Base-by-base conservation (phyloP, 352 stramenopile genomes). In the Pythium sukuiense region DNA sequence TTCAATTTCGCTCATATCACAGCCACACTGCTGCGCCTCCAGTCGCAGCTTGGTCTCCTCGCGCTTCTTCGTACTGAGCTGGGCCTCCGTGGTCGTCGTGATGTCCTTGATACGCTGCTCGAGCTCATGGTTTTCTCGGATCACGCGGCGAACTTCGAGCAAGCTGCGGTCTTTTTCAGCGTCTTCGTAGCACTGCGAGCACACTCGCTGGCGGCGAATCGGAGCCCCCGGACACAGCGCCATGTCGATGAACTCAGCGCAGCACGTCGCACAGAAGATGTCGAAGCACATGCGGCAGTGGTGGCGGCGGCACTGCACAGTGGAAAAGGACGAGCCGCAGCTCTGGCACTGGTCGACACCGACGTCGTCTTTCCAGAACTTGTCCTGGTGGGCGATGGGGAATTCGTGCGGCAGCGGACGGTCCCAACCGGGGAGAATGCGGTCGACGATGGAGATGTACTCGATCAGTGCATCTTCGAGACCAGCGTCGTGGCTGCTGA, bases 221-320 rank as follows among this genome's bases (percentile, higher is more conserved):
- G 81, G 79, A 5, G 82, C 85, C 0, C 85, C 85, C 1, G 74
- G 74, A 55, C 81, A 93, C 18, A 93, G 50, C 24, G 80, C 81
- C 29, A 93, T 64, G 26, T 89, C 78, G 32, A 93, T 59, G 0
- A 60, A 54, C 8, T 76, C 69, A 35, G 56, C 60, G 57, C 80
- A 87, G 73, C 85, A 93, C 5, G 62, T 20, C n/a, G 57, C 60
- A 39, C 85, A 93, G 48, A 87, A 93, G 16, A 93, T 87, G 18
- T 85, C 75, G 63, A 93, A 71, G 69, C 85, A 93, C 56, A 91
- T 67, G 11, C 82, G 85, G 58, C 85, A 93, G 61, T 93, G 85
- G 29, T 91, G 85, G 8, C 85, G 79, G 13, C 85, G 82, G 32
- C 43, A 64, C 12, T 67, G 54, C 9, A 70, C 54, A 16, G 77